Conservation (phyloP, 768 basidiomycete genomes). For the Tylopilus sp. region DNA sequence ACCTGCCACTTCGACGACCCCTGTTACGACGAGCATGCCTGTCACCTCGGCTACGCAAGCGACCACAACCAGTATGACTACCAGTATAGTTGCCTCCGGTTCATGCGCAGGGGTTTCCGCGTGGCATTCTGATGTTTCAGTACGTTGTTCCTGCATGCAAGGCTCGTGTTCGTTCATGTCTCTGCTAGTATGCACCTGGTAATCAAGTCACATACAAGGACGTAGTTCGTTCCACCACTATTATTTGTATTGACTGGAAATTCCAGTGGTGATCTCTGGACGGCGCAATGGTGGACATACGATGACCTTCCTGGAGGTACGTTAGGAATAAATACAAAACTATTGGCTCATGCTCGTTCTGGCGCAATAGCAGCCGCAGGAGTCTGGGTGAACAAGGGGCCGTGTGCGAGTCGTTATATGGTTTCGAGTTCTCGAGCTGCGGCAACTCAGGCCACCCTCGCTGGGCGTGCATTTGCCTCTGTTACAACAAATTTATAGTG, state of each 20-base stretch:
- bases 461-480: slow-evolving; percentile 3
- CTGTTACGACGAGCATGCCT: not conserved
- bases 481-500: not conserved
- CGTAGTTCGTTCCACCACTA: not conserved
- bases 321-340: not conserved
- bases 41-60: slow-evolving; percentile 6
- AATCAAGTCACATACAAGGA: slow-evolving; percentile 43
- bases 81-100: slow-evolving; percentile 14
- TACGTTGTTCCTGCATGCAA: slow-evolving; percentile 20
- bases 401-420: slow-evolving; percentile 4
- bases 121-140: slow-evolving; percentile 40
- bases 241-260: not conserved
- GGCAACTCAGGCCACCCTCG: not conserved
- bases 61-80: slow-evolving; percentile 4
- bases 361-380: slow-evolving; percentile 11
- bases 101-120: slow-evolving; percentile 42
- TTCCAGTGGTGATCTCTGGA: slow-evolving; percentile 47
- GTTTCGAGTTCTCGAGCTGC: not conserved
- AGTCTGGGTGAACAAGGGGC: slow-evolving; percentile 17
- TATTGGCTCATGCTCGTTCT: not conserved
- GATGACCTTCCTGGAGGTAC: slow-evolving; percentile 35
- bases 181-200: slow-evolving; percentile 47
- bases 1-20: slow-evolving; percentile 22
- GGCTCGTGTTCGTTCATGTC: not conserved
- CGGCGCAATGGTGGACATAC: slow-evolving; percentile 47